Conservation (phyloP, 2,329 filamentous ascomycete species). For the Penicillium vulpinum region DNA sequence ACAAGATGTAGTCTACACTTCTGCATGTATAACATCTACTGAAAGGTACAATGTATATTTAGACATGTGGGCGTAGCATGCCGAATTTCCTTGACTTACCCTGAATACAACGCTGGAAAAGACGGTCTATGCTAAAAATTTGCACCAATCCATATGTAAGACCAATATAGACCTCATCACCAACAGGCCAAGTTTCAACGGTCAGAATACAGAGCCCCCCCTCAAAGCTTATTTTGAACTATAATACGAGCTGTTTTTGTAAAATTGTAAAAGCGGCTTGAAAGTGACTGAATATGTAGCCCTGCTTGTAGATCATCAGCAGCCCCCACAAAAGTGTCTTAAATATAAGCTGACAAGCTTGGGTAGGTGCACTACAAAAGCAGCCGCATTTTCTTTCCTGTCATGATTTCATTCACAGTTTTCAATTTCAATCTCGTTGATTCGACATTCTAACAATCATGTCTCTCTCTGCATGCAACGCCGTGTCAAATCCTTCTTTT, state of each 20-base stretch:
- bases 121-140: too few relatives aligned
- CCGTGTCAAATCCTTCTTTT: constrained; percentile 25
- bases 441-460: constrained; percentile 1
- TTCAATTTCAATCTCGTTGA: background rate
- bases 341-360: background rate
- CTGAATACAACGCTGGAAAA: too few relatives aligned
- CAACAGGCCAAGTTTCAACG: background rate
- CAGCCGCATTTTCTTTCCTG: background rate
- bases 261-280: background rate
- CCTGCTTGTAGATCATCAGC: background rate
- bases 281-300: background rate
- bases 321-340: background rate
- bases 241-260: background rate
- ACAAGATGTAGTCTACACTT: too few relatives aligned
- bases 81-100: too few relatives aligned
- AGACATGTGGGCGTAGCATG: too few relatives aligned
- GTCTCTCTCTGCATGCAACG: constrained; percentile 22
- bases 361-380: background rate
- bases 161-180: background rate
- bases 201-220: background rate
- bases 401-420: background rate
- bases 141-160: too few relatives aligned
- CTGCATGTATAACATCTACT: too few relatives aligned
- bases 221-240: background rate
- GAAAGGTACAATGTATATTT: too few relatives aligned